Evolutionary conservation across 805 yeast species (phyloP).

Genomic region (Yueomyces sinensis): DNA sequence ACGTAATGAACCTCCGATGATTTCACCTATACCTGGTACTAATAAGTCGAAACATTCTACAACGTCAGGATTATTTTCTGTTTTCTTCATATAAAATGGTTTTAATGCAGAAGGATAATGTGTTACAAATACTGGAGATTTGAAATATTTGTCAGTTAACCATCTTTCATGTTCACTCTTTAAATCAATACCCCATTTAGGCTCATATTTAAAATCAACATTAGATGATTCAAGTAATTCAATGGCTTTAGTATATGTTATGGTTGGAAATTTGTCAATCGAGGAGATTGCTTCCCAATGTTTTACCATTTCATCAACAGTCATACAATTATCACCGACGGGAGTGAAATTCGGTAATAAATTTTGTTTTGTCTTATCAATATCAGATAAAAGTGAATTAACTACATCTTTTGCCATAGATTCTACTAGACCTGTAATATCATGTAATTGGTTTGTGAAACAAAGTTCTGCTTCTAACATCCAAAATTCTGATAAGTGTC

Average conservation of each 20-base stretch:
- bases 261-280: conserved; percentile 42
- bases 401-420: conserved; percentile 46
- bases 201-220: conserved; percentile 29
- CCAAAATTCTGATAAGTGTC: conserved; percentile 94
- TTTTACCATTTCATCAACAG: conserved; percentile 21
- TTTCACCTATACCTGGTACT: conserved; percentile 85
- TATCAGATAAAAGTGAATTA: conserved; percentile 10
- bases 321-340: conserved; percentile 4
- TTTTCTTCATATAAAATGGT: conserved; percentile 82
- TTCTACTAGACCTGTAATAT: conserved; percentile 44
- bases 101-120: conserved; percentile 71
- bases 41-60: conserved; percentile 86
- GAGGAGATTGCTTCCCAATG: conserved; percentile 51
- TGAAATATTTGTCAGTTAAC: conserved; percentile 57
- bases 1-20: conserved; percentile 89
- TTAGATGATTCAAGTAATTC: conserved; percentile 29
- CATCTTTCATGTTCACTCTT: conserved; percentile 85
- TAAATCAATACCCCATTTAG: conserved; percentile 60
- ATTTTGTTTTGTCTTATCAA: conserved; percentile 15
- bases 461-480: conserved; percentile 90
- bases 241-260: conserved; percentile 71
- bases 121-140: conserved; percentile 75
- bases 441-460: conserved; percentile 42
- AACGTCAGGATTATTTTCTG: conserved; percentile 32
- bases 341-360: conserved; percentile 7